Conservation (phyloP, 192 early-diverging fungal genomes). For the Obelidium mucronatum region DNA sequence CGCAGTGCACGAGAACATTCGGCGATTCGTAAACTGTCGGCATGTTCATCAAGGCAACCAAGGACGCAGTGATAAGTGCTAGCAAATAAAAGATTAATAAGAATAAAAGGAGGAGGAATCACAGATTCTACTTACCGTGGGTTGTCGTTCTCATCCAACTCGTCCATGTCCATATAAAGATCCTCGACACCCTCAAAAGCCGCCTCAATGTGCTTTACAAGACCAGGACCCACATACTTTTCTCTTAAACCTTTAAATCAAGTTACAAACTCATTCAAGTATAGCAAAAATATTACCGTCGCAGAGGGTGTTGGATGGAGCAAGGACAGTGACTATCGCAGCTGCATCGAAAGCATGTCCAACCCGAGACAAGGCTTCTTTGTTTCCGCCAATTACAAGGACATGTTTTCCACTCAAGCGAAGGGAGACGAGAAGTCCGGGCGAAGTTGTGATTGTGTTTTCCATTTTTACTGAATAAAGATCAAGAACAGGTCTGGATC, state of each 20-base stretch:
- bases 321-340: conserved; percentile 79
- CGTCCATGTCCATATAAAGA: conserved; percentile 38
- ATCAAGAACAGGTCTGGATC: too few relatives aligned
- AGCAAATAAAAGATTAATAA: too few relatives aligned
- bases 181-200: conserved; percentile 55
- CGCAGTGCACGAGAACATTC: conserved; percentile 42
- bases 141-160: background rate
- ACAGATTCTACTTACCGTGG: conserved; percentile 3
- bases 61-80: conserved; percentile 25
- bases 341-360: conserved; percentile 83
- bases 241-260: background rate
- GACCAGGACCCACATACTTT: conserved; percentile 22
- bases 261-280: background rate
- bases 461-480: too few relatives aligned
- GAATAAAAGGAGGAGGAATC: too few relatives aligned
- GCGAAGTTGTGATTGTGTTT: too few relatives aligned
- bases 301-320: conserved; percentile 57
- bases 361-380: conserved; percentile 83
- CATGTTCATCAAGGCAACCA: conserved; percentile 17
- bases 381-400: conserved; percentile 89
- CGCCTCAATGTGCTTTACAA: conserved; percentile 59
- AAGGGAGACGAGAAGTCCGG: conserved; percentile 76
- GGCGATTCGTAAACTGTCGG: background rate
- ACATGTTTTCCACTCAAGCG: conserved; percentile 76
- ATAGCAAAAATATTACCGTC: background rate